Conservation (phyloP, 208 protist genomes). For the Acanthamoeba royreba region DNA sequence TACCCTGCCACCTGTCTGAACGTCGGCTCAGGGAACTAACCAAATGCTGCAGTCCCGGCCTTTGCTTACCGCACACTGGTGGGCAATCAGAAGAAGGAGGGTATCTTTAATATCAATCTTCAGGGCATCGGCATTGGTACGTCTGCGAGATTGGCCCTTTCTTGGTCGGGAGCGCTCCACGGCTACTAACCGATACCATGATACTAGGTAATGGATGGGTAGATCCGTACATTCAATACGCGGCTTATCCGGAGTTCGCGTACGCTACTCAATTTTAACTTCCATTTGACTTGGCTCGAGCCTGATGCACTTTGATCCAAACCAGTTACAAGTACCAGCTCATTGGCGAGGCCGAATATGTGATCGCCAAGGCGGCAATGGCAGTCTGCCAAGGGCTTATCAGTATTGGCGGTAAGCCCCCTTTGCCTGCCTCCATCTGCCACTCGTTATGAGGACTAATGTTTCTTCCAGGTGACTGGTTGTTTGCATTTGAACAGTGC, state of each 20-base stretch:
- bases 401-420: neutral
- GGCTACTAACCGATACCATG: too few relatives aligned
- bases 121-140: constrained; percentile 17
- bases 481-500: neutral
- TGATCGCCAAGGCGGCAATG: neutral
- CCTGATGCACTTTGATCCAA: neutral
- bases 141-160: too few relatives aligned
- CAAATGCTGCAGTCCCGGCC: neutral
- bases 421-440: neutral
- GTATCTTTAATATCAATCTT: neutral
- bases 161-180: too few relatives aligned
- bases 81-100: neutral
- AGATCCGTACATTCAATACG: constrained; percentile 1
- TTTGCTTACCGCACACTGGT: neutral
- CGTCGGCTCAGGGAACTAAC: neutral
- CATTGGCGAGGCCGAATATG: neutral
- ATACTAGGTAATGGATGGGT: constrained; percentile 24
- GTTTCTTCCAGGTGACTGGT: neutral
- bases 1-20: neutral
- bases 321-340: neutral
- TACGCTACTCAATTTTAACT: neutral
- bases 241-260: neutral
- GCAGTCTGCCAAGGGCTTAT: neutral
- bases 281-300: neutral
- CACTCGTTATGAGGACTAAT: neutral